Percentiles rank a stretch among this genome's conserved stretches.
Evolutionary conservation across 345 rosid species (phyloP).

Genomic region (Eucalyptus coolabah): DNA sequence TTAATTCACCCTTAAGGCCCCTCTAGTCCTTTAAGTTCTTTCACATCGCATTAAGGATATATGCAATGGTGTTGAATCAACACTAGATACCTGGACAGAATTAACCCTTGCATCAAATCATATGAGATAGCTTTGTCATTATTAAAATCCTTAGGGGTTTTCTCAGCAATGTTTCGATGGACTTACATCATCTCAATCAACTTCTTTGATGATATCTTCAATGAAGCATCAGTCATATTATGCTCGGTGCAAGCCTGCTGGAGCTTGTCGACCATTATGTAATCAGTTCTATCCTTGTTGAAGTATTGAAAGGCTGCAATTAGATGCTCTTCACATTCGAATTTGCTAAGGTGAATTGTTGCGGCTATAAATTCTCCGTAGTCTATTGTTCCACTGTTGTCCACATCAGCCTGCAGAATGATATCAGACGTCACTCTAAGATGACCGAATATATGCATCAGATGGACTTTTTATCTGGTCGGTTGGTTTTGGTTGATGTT

Average conservation of each 20-base stretch:
- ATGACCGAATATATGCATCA: too few species aligned
- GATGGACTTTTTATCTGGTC: too few species aligned
- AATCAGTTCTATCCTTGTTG: slow-evolving; percentile 14
- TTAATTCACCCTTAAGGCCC: not conserved
- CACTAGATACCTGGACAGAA: not conserved
- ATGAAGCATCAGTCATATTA: not conserved
- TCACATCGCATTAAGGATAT: not conserved
- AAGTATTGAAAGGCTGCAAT: slow-evolving; percentile 13
- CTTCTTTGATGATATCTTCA: not conserved
- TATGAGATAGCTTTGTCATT: too few species aligned
- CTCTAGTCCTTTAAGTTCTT: not conserved
- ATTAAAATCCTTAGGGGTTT: too few species aligned
- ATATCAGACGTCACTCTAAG: too few species aligned
- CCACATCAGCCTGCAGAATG: slow-evolving; percentile 14
- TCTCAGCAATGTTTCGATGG: too few species aligned
- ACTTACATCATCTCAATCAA: too few species aligned
- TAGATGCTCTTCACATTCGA: slow-evolving; percentile 15
- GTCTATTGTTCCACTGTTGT: slow-evolving; percentile 11
- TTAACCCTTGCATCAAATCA: too few species aligned
- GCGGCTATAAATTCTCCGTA: slow-evolving; percentile 14
- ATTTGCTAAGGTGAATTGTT: slow-evolving; percentile 6
- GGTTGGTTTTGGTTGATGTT: too few species aligned
- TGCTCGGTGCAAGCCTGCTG: not conserved
- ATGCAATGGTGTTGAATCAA: not conserved
- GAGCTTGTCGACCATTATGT: slow-evolving; percentile 10